Conservation (phyloP, 2,329 filamentous ascomycete species). For the Scedosporium minutisporum region DNA sequence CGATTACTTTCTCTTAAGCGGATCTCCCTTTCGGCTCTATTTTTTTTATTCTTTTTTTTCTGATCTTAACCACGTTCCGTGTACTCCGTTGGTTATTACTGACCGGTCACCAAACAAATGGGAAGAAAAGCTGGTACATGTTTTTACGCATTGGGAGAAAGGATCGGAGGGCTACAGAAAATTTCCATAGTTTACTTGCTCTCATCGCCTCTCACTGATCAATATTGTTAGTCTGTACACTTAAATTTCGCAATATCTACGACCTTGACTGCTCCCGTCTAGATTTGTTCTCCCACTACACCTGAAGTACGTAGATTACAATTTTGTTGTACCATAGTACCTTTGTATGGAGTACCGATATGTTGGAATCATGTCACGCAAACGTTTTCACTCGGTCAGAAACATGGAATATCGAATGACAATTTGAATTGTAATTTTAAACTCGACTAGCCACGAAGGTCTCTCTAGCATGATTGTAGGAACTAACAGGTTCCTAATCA, state of each 20-base stretch:
- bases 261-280: not conserved
- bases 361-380: no score
- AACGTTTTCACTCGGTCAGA: no score
- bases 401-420: no score
- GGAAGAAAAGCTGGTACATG: not conserved
- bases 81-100: not conserved
- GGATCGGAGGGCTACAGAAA: not conserved
- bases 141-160: not conserved
- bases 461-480: no score
- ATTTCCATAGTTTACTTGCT: not conserved
- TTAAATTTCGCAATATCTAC: not conserved
- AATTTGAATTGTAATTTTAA: no score
- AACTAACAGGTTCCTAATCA: no score
- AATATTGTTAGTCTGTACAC: not conserved
- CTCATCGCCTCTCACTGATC: not conserved
- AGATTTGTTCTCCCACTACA: no score
- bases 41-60: not conserved
- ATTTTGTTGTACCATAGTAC: no score
- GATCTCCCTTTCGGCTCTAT: not conserved
- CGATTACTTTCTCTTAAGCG: not conserved
- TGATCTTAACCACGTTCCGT: not conserved
- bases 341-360: no score
- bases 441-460: no score
- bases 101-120: not conserved
- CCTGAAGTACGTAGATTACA: no score